Evolutionary conservation across 2,329 filamentous ascomycete genomes (phyloP), one percentile per base, ranked within the genome.

Genomic region (Trichoderma oligosporum): DNA sequence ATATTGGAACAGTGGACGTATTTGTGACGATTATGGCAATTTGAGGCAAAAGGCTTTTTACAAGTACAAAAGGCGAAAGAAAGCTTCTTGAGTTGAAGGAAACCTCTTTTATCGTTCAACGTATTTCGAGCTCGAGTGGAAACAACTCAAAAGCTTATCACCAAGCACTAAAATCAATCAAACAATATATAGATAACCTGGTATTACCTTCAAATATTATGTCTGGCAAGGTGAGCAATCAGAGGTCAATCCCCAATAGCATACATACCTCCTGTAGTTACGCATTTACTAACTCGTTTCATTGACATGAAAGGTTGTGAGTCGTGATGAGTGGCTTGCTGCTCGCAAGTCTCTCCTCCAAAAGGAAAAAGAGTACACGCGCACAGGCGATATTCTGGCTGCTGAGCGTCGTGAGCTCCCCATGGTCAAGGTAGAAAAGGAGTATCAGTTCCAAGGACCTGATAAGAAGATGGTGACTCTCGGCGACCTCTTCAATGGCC

Each of bases 351-450:
- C 63, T 3, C 65, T 74, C 18, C 66, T 74, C 5, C 57, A 61
- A 14, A 71, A 72, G 49, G 70, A 74, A 56, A 74, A 73, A 52
- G 65, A 68, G 16, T 64, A 67, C 24, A 68, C 66, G 3, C 64
- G 61, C 35, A 67, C 67, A 38, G 58, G 57, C 45, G 67, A 71
- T 18, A 62, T 60, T 16, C 64, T 75, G 48, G 63, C 66, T 4
- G 61, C 65, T 0, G 52, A 69, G 29, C 70, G 70, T 18, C 70
- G 68, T 9, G 59, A 70, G 5, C 71, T 78, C 4, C 73, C 74
- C 22, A 71, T 76, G 65, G 72, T 75, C 47, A 70, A 70, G 29
- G 59, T 77, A 18, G 64, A 67, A 27, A 72, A 73, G 46, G 18
- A 62, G 2, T 72, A 73, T 62, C 67, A 60, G 14, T 76, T 78